Evolutionary conservation across 129 eudicot genomes (phyloP).

Genomic region (Chrysanthemum makinoi): DNA sequence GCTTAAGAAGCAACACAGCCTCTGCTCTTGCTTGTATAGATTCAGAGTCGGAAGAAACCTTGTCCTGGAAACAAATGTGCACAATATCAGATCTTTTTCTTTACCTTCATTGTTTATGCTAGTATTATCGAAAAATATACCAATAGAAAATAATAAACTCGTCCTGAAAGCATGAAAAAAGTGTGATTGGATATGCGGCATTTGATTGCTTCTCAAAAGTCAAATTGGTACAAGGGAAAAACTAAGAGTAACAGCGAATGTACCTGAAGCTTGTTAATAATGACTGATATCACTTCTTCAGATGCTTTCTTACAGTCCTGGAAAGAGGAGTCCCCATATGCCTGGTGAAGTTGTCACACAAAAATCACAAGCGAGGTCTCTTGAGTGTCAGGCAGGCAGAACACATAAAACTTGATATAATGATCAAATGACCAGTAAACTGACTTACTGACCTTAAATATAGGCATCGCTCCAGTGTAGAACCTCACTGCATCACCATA

Average conservation of each 20-base stretch:
- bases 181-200: background rate
- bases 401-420: constrained; percentile 13
- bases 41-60: constrained; percentile 91
- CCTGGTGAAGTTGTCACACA: constrained; percentile 38
- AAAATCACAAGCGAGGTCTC: background rate
- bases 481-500: constrained; percentile 96
- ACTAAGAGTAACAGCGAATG: background rate
- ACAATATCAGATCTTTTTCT: constrained; percentile 16
- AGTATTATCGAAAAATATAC: background rate
- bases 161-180: background rate
- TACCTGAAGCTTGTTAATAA: constrained; percentile 81
- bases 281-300: constrained; percentile 70
- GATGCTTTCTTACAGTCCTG: constrained; percentile 89
- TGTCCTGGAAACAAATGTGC: constrained; percentile 53
- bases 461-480: constrained; percentile 97
- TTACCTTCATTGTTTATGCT: constrained; percentile 15
- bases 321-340: constrained; percentile 92
- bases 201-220: background rate
- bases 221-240: background rate
- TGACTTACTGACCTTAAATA: constrained; percentile 88
- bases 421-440: constrained; percentile 13
- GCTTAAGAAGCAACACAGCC: constrained; percentile 95
- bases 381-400: constrained; percentile 3
- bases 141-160: background rate
- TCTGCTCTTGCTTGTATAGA: constrained; percentile 98